Evolutionary conservation across 1,284 basidiomycete genomes (phyloP).

Genomic region (Paramarasmius palmivorus): DNA sequence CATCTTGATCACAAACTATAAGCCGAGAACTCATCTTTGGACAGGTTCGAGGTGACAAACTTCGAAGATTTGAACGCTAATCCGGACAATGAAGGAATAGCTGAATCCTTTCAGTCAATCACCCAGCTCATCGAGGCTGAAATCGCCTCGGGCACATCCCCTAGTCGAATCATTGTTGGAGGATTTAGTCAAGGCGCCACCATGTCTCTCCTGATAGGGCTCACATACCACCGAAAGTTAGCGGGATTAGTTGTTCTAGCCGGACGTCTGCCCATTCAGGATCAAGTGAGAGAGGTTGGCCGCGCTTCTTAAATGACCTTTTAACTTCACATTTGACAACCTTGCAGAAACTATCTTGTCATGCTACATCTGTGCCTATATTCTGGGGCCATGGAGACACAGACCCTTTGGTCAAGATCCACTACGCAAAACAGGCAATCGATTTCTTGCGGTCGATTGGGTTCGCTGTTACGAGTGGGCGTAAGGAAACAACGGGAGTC

Average conservation of each 20-base stretch:
- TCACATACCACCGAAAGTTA: slow-evolving; percentile 42
- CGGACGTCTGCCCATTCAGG: slow-evolving; percentile 45
- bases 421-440: slow-evolving; percentile 7
- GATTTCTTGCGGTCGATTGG: slow-evolving; percentile 14
- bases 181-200: slow-evolving; percentile 60
- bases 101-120: slow-evolving; percentile 36
- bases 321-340: neutral
- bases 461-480: slow-evolving; percentile 8
- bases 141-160: slow-evolving; percentile 43
- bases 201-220: slow-evolving; percentile 42
- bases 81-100: slow-evolving; percentile 52
- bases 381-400: slow-evolving; percentile 7
- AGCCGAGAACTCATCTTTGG: neutral
- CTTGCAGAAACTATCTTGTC: neutral
- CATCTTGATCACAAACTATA: neutral
- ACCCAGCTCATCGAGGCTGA: slow-evolving; percentile 47
- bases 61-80: slow-evolving; percentile 29
- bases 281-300: slow-evolving; percentile 42
- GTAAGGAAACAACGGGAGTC: slow-evolving; percentile 6
- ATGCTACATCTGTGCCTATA: slow-evolving; percentile 4
- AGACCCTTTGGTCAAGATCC: neutral
- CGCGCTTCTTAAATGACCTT: neutral
- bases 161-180: slow-evolving; percentile 40
- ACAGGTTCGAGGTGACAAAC: slow-evolving; percentile 43
- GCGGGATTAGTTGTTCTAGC: slow-evolving; percentile 45